Conservation (phyloP, 176 grass and related monocot genomes). For the Lolium multiflorum region DNA sequence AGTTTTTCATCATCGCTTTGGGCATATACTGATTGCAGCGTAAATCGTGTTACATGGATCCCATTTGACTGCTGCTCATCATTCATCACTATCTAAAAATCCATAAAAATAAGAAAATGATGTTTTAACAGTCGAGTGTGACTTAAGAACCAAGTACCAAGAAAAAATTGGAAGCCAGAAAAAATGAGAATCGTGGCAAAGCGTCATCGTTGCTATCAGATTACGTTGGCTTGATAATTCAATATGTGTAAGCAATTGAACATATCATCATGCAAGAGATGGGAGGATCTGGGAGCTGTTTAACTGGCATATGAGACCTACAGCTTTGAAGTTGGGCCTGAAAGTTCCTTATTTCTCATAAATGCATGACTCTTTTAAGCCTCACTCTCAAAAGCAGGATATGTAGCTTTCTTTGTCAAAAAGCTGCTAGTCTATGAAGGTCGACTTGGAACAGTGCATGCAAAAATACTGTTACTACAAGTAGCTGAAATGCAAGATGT, state of each 20-base stretch:
- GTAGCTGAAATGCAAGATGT: constrained; percentile 22
- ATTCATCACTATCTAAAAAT: constrained; percentile 94
- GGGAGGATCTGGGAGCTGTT: not conserved
- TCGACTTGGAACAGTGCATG: constrained; percentile 6
- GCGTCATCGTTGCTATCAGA: not conserved
- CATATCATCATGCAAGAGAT: not conserved
- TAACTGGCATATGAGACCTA: constrained; percentile 16
- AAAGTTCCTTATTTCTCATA: not conserved
- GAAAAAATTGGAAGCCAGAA: constrained; percentile 11
- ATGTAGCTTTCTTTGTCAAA: not conserved
- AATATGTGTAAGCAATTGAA: constrained; percentile 1
- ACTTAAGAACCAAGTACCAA: constrained; percentile 29
- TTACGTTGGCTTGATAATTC: not conserved
- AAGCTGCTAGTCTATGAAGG: not conserved
- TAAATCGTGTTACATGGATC: constrained; percentile 89
- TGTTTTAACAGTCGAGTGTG: constrained; percentile 10
- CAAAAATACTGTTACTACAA: not conserved
- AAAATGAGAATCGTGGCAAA: not conserved
- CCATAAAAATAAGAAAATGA: constrained; percentile 37
- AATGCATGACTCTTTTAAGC: constrained; percentile 20
- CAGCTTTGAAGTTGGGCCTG: not conserved
- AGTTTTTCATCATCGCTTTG: constrained; percentile 97
- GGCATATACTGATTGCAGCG: constrained; percentile 93
- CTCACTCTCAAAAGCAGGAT: constrained; percentile 23
- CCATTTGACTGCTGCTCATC: constrained; percentile 93